A percentile compares a stretch with the other conserved stretches of the same genome.
Conservation (phyloP, 2,329 filamentous ascomycete genomes). For the Diaporthe velutina region DNA sequence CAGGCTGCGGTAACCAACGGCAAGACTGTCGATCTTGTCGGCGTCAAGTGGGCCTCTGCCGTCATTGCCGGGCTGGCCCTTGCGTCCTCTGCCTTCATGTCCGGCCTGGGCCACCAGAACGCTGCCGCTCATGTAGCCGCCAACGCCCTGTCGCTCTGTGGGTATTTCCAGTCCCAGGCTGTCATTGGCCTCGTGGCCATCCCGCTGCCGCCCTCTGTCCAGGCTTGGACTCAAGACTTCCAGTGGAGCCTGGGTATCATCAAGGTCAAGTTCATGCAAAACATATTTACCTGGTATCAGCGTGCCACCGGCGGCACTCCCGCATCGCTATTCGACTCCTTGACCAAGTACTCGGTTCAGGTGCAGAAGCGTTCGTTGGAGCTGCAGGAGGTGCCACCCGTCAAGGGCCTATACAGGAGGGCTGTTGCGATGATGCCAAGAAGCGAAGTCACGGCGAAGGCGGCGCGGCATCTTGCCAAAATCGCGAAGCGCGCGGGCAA, state of each 20-base stretch:
- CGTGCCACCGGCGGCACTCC: slow-evolving; percentile 85
- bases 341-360: slow-evolving; percentile 79
- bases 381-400: slow-evolving; percentile 47
- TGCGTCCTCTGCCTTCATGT: slow-evolving; percentile 83
- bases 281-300: slow-evolving; percentile 89
- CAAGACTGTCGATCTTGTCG: slow-evolving; percentile 84
- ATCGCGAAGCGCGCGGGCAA: slow-evolving; percentile 46
- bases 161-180: slow-evolving; percentile 89
- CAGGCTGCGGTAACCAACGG: slow-evolving; percentile 86
- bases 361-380: slow-evolving; percentile 74
- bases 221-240: slow-evolving; percentile 92
- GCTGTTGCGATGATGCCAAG: slow-evolving; percentile 52
- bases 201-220: slow-evolving; percentile 81
- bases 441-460: slow-evolving; percentile 40
- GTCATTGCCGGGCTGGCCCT: slow-evolving; percentile 82
- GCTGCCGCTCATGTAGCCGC: slow-evolving; percentile 89
- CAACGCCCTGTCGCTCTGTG: slow-evolving; percentile 85
- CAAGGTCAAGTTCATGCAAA: slow-evolving; percentile 81
- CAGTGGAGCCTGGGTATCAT: slow-evolving; percentile 95
- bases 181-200: slow-evolving; percentile 85
- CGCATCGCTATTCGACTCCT: slow-evolving; percentile 77
- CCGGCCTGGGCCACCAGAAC: slow-evolving; percentile 86
- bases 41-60: slow-evolving; percentile 84
- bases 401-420: slow-evolving; percentile 47
- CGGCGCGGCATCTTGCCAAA: slow-evolving; percentile 26